Percentiles rank a stretch among this genome's conserved stretches.
These are phyloP conservation scores for Vigna reflexopilosa DNA, from an alignment of 306 rosid species.

Conservation along the genomic window DNA sequence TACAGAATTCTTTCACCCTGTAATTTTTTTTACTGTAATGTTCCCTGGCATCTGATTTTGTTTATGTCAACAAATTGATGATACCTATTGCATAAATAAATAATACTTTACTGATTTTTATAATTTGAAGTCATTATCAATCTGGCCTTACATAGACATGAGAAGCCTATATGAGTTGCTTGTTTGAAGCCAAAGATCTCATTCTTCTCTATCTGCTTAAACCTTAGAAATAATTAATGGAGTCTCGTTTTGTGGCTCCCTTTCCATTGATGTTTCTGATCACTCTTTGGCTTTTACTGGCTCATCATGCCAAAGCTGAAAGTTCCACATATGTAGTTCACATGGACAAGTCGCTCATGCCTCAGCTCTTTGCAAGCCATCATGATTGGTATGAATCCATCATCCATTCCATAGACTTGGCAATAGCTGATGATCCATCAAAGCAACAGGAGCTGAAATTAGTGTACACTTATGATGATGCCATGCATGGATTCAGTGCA, in stretches of 20 bases:
- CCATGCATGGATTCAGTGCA: slow-evolving; percentile 54
- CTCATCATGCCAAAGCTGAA: slow-evolving; percentile 30
- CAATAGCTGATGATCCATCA: background rate
- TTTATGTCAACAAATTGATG: background rate
- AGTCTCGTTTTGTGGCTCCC: slow-evolving; percentile 3
- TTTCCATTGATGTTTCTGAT: slow-evolving; percentile 39
- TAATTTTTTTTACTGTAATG: too few species aligned
- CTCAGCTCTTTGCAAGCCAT: slow-evolving; percentile 45
- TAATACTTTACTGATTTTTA: background rate
- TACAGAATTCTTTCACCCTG: too few species aligned
- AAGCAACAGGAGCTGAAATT: slow-evolving; percentile 19
- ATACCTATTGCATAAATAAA: background rate
- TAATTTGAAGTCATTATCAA: background rate
- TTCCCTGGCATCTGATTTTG: too few species aligned
- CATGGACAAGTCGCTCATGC: slow-evolving; percentile 54
- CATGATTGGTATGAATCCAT: slow-evolving; percentile 47
- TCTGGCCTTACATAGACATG: background rate
- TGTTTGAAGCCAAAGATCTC: slow-evolving; percentile 23
- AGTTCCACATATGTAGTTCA: slow-evolving; percentile 51
- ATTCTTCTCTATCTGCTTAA: background rate
- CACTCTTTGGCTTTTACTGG: slow-evolving; percentile 22
- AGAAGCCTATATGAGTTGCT: slow-evolving; percentile 32
- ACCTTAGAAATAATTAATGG: slow-evolving; percentile 29
- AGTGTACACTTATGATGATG: slow-evolving; percentile 43
- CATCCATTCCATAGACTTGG: slow-evolving; percentile 33